Percentiles rank a stretch among this genome's conserved stretches.
Conservation (phyloP, 108 stramenopile genomes). For the Cyclotella choctawhatcheeana region DNA sequence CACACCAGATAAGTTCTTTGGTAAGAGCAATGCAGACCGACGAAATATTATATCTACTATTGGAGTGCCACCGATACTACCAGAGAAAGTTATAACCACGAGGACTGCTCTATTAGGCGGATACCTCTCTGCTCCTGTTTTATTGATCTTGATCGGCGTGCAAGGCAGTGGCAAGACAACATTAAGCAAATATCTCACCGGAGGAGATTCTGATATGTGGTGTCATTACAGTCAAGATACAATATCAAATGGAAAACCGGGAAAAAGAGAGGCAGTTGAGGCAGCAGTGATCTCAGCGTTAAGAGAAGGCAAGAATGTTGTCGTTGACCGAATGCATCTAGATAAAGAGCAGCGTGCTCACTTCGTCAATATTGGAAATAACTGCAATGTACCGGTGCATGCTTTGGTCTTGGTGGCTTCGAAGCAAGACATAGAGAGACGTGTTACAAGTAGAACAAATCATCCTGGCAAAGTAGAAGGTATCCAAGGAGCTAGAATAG, state of each 20-base stretch:
- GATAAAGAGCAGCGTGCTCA: slow-evolving; percentile 58
- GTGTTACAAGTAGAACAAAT: slow-evolving; percentile 69
- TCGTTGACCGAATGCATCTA: slow-evolving; percentile 88
- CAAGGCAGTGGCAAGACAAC: slow-evolving; percentile 84
- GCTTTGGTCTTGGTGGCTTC: slow-evolving; percentile 61
- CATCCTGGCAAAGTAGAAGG: slow-evolving; percentile 84
- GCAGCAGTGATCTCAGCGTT: slow-evolving; percentile 47
- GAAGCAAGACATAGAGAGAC: slow-evolving; percentile 47
- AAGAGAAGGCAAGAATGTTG: slow-evolving; percentile 53
- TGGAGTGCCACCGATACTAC: slow-evolving; percentile 18
- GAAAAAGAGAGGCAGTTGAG: slow-evolving; percentile 75
- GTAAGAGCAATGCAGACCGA: slow-evolving; percentile 56
- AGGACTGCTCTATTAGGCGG: slow-evolving; percentile 70
- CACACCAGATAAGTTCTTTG: slow-evolving; percentile 72
- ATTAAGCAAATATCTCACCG: slow-evolving; percentile 57
- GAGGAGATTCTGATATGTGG: slow-evolving; percentile 52
- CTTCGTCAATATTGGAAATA: slow-evolving; percentile 57
- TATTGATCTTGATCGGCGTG: slow-evolving; percentile 69
- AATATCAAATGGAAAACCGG: slow-evolving; percentile 77
- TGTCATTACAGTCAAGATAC: slow-evolving; percentile 81
- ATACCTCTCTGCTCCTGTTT: slow-evolving; percentile 55
- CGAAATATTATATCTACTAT: slow-evolving; percentile 29
- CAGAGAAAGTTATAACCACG: slow-evolving; percentile 42
- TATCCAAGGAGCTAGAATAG: slow-evolving; percentile 57
- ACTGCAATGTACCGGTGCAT: slow-evolving; percentile 62